Evolutionary conservation across 225 moss, liverwort and hornwort species (phyloP).

Genomic region (Physcomitrellopsis africana): DNA sequence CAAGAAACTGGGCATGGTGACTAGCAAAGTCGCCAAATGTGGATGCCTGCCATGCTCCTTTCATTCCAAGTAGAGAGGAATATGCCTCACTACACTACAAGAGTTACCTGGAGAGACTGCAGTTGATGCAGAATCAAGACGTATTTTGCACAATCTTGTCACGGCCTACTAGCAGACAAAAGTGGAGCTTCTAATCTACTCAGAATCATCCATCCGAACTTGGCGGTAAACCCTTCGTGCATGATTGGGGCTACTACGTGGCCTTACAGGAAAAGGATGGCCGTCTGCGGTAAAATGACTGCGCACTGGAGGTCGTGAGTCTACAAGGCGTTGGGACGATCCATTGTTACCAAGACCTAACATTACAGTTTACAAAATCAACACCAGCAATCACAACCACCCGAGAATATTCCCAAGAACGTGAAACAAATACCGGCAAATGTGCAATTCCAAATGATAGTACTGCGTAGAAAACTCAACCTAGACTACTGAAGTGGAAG

Average conservation of each 20-base stretch:
- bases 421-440: background rate
- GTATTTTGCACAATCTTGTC: slow-evolving; percentile 26
- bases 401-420: slow-evolving; percentile 2
- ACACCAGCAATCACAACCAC: slow-evolving; percentile 36
- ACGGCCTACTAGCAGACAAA: slow-evolving; percentile 44
- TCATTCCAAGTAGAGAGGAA: no score
- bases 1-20: no score
- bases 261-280: slow-evolving; percentile 68
- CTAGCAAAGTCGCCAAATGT: no score
- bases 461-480: background rate
- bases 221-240: slow-evolving; percentile 50
- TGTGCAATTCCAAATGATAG: background rate
- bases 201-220: slow-evolving; percentile 58
- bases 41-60: no score
- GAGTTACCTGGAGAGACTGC: no score
- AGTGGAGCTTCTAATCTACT: slow-evolving; percentile 48
- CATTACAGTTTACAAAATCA: slow-evolving; percentile 50
- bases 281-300: slow-evolving; percentile 62
- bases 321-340: slow-evolving; percentile 48
- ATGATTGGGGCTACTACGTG: slow-evolving; percentile 64
- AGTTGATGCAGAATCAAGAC: slow-evolving; percentile 26
- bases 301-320: slow-evolving; percentile 63
- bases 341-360: slow-evolving; percentile 55
- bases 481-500: background rate
- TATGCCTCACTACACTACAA: no score